Evolutionary conservation across 257 asterid species (phyloP).

Genomic region (Penstemon eatonii): DNA sequence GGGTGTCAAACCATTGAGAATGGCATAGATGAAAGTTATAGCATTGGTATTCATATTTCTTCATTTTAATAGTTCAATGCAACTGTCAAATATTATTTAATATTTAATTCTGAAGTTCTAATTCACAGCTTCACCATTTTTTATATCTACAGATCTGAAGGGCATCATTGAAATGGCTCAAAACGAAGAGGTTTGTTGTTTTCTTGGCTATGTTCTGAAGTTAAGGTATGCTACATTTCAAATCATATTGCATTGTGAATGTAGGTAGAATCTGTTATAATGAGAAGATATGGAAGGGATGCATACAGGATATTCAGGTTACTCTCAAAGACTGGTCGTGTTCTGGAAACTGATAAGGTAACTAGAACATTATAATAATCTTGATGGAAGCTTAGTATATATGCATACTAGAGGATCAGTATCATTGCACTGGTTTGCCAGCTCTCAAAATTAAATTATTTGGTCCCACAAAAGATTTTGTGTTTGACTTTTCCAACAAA

Average conservation of each 20-base stretch:
- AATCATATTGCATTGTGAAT: constrained; percentile 25
- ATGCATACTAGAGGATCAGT: not conserved
- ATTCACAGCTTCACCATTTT: constrained; percentile 26
- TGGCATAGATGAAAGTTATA: constrained; percentile 54
- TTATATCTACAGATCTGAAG: constrained; percentile 66
- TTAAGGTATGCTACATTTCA: constrained; percentile 22
- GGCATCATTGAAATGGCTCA: constrained; percentile 66
- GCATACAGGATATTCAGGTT: constrained; percentile 86
- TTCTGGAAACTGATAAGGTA: constrained; percentile 80
- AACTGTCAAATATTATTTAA: constrained; percentile 11
- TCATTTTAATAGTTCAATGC: constrained; percentile 18
- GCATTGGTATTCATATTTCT: constrained; percentile 57
- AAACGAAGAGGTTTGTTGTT: constrained; percentile 69
- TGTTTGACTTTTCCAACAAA: too few species aligned
- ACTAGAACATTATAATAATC: constrained; percentile 11
- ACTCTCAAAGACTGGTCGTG: constrained; percentile 50
- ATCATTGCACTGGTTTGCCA: not conserved
- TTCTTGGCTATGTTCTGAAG: constrained; percentile 17
- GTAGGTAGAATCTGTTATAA: constrained; percentile 84
- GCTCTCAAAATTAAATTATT: not conserved
- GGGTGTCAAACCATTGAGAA: constrained; percentile 53
- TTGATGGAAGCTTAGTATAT: not conserved
- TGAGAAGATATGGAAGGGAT: constrained; percentile 78
- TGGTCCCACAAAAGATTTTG: too few species aligned
- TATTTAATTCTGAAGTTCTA: constrained; percentile 5